Base-by-base conservation (phyloP, 768 basidiomycete species). In the Lactarius sp. region DNA sequence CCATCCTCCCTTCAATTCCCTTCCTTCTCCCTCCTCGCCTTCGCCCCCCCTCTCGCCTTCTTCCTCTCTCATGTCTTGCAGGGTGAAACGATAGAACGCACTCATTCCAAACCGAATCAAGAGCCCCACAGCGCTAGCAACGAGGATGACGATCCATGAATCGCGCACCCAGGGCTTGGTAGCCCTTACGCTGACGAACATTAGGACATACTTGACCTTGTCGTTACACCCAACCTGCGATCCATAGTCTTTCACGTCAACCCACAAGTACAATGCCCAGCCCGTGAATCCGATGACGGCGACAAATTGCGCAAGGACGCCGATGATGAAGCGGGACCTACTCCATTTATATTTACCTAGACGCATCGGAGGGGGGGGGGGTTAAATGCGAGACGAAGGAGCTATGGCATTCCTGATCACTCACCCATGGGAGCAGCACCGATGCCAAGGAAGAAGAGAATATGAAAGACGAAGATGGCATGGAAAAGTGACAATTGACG, bases 331-430 rank as follows among this genome's bases (percentile, higher is more conserved):
- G 41, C 65, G 63, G n/a, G 56, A 16, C 31, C 2, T 65, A 14
- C 16, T 59, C 56, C 57, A 58, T 33, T 47, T 39, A 47, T 66
- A 65, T 60, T 66, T 66, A 5, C 65, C 65, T 66, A 14, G 33
- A 44, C n/a, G 16, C 12, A 18, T 34, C 6, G 14, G 0, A 5
- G 14, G 2, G 44, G 9, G 22, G 22, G 22, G 22, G n/a, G n/a
- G n/a, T 10, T 49, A 27, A 63, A 46, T 2, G n/a, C 14, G 42
- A 37, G 56, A 20, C 31, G 41, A 10, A 41, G 18, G 14, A 20
- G 14, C 20, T 2, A 6, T 13, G 42, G 16, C 7, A 54, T 16
- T 20, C 12, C 16, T 7, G 8, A 22, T 22, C 27, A 59, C 57
- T 59, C 36, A 64, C 63, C 62, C 34, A 42, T 6, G 22, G 63